Evolutionary conservation across 129 eudicot genomes (phyloP).

Genomic region (Escallonia herrerae): DNA sequence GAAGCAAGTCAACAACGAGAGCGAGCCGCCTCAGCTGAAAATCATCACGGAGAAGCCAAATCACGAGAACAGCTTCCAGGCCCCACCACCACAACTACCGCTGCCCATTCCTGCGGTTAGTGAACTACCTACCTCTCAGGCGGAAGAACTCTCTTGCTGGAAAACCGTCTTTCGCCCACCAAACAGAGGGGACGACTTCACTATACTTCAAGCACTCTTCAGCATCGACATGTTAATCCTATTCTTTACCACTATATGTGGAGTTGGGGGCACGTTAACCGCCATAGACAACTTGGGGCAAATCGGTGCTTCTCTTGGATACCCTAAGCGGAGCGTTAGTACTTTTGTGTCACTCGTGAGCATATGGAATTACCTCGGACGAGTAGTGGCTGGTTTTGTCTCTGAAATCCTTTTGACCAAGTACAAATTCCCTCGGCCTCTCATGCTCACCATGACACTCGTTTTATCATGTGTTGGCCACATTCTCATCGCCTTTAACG

Average conservation of each 20-base stretch:
- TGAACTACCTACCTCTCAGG: neutral
- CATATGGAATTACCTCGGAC: constrained; percentile 85
- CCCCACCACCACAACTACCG: neutral
- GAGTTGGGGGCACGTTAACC: constrained; percentile 77
- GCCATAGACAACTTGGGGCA: constrained; percentile 86
- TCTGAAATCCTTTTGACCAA: constrained; percentile 53
- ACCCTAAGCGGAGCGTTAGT: constrained; percentile 49
- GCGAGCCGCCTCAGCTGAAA: constrained; percentile 18
- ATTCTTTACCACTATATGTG: constrained; percentile 60
- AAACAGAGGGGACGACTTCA: constrained; percentile 72
- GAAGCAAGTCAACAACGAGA: constrained; percentile 9
- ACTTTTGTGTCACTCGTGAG: constrained; percentile 82
- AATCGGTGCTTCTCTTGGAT: constrained; percentile 54
- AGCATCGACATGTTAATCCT: constrained; percentile 66
- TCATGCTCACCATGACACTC: constrained; percentile 61
- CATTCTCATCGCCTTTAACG: constrained; percentile 60
- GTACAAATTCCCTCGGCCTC: constrained; percentile 68
- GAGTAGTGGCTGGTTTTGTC: constrained; percentile 62
- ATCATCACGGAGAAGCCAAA: constrained; percentile 28
- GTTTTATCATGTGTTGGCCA: constrained; percentile 65
- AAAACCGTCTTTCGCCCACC: constrained; percentile 56
- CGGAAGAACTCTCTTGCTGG: constrained; percentile 41
- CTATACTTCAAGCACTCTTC: constrained; percentile 85
- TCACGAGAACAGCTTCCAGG: neutral
- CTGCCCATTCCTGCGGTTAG: neutral